These are phyloP conservation scores for Emergomyces orientalis DNA, from an alignment of 2,329 filamentous ascomycete genomes.

Conservation along the genomic window DNA sequence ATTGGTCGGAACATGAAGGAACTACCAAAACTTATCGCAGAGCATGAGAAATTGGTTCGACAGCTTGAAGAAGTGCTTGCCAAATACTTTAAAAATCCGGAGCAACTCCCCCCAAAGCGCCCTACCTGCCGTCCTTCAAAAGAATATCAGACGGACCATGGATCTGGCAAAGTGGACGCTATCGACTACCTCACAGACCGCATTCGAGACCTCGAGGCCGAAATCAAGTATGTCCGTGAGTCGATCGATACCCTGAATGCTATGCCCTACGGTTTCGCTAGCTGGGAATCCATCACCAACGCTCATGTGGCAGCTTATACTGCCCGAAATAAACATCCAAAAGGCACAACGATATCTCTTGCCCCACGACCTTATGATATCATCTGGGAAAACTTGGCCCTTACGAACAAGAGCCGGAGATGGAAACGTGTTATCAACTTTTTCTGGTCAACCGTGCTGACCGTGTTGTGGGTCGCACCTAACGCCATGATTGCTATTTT, in stretches of 20 bases:
- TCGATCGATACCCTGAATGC: conserved; percentile 80
- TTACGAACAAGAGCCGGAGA: conserved; percentile 58
- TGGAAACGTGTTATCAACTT: conserved; percentile 71
- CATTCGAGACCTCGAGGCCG: conserved; percentile 69
- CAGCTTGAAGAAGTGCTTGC: conserved; percentile 75
- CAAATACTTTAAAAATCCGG: conserved; percentile 82
- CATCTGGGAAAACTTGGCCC: conserved; percentile 86
- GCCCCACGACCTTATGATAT: conserved; percentile 84
- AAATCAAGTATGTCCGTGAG: conserved; percentile 74
- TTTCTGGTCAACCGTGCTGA: conserved; percentile 73
- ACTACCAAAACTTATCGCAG: conserved; percentile 71
- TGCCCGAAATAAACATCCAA: conserved; percentile 68
- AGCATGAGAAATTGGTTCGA: conserved; percentile 72
- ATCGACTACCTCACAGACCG: conserved; percentile 86
- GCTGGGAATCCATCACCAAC: conserved; percentile 78
- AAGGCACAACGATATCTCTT: conserved; percentile 65
- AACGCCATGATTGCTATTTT: conserved; percentile 95
- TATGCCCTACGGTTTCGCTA: conserved; percentile 88
- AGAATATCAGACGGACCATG: conserved; percentile 61
- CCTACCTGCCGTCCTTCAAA: conserved; percentile 74
- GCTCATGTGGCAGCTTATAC: conserved; percentile 81
- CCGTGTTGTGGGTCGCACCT: conserved; percentile 76
- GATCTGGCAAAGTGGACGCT: conserved; percentile 65
- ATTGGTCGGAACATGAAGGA: conserved; percentile 89
- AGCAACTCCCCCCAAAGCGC: conserved; percentile 64